These are phyloP conservation scores for Gloeophyllum trabeum DNA, from an alignment of 768 basidiomycete species.

Conservation along the genomic window DNA sequence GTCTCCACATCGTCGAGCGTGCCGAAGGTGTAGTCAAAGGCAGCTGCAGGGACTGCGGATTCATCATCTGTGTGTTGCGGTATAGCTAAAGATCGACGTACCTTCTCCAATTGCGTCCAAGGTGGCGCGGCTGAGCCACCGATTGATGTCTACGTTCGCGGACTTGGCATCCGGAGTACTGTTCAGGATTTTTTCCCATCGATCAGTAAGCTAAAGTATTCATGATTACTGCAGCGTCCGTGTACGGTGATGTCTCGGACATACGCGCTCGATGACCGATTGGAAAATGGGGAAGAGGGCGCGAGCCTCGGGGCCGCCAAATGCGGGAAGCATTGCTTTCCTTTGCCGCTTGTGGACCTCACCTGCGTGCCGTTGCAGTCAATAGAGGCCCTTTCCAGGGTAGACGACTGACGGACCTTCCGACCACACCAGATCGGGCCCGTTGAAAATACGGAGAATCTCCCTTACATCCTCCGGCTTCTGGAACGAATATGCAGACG, in stretches of 20 bases:
- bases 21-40: background rate
- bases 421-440: background rate
- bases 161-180: background rate
- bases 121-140: too few relatives aligned
- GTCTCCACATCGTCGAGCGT: background rate
- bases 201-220: background rate
- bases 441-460: background rate
- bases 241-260: too few relatives aligned
- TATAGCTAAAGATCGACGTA: too few relatives aligned
- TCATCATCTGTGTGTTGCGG: too few relatives aligned
- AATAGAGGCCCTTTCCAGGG: too few relatives aligned
- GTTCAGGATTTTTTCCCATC: background rate
- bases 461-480: background rate
- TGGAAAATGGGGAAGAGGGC: background rate
- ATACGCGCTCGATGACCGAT: background rate
- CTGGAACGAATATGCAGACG: background rate
- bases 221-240: background rate
- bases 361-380: too few relatives aligned
- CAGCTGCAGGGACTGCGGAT: too few relatives aligned
- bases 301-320: background rate
- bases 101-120: too few relatives aligned
- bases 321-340: background rate
- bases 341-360: background rate
- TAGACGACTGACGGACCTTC: too few relatives aligned
- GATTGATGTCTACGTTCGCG: too few relatives aligned